A percentile compares a stretch with the other conserved stretches of the same genome.
Evolutionary conservation across 1,284 basidiomycete genomes (phyloP).

Genomic region (Ustilago crameri): DNA sequence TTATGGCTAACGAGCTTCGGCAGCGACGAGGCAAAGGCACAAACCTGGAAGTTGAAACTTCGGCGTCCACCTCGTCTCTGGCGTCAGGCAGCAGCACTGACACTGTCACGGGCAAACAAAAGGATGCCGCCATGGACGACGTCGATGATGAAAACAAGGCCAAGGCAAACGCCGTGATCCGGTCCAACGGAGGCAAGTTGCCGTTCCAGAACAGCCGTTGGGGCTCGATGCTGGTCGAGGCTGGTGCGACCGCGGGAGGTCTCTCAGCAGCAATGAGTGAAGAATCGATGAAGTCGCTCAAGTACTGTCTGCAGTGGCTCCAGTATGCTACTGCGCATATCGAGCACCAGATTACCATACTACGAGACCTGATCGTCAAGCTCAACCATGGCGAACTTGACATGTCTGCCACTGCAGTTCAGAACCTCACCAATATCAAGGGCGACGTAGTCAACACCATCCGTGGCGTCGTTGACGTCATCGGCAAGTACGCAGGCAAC

Average conservation of each 20-base stretch:
- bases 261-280: slow-evolving; percentile 86
- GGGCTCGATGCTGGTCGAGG: slow-evolving; percentile 85
- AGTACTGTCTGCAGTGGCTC: slow-evolving; percentile 89
- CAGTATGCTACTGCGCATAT: slow-evolving; percentile 86
- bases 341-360: slow-evolving; percentile 83
- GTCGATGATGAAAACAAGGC: slow-evolving; percentile 25
- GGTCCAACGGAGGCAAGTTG: slow-evolving; percentile 62
- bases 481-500: slow-evolving; percentile 84
- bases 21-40: slow-evolving; percentile 44
- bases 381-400: slow-evolving; percentile 62
- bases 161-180: slow-evolving; percentile 17
- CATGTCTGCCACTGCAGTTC: slow-evolving; percentile 47
- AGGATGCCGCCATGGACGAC: slow-evolving; percentile 22
- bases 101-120: slow-evolving; percentile 6
- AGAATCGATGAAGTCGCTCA: slow-evolving; percentile 85
- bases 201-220: slow-evolving; percentile 74
- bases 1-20: slow-evolving; percentile 54
- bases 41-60: slow-evolving; percentile 31
- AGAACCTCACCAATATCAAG: slow-evolving; percentile 76
- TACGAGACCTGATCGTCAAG: slow-evolving; percentile 72
- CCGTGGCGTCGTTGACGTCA: slow-evolving; percentile 86
- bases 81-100: slow-evolving; percentile 15
- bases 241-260: slow-evolving; percentile 75
- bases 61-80: slow-evolving; percentile 8
- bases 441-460: slow-evolving; percentile 85